Evolutionary conservation across 169 alveolate genomes (phyloP).

Genomic region (Eimeria falciformis): DNA sequence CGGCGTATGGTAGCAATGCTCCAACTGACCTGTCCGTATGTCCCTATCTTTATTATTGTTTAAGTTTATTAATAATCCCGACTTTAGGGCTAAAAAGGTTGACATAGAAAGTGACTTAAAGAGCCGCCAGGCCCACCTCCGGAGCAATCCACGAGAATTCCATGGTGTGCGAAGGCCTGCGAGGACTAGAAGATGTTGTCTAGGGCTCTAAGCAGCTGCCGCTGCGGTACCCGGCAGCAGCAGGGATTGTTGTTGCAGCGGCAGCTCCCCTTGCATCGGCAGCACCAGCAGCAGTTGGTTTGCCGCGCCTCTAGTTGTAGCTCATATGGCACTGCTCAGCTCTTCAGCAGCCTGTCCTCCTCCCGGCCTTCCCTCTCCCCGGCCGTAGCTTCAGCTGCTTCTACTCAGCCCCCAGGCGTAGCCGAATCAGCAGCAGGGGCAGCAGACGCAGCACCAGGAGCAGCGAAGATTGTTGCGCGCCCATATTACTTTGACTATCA

Average conservation of each 20-base stretch:
- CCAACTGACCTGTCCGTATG: too few relatives aligned
- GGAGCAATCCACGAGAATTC: too few relatives aligned
- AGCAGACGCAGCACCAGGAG: not conserved
- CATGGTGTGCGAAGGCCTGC: too few relatives aligned
- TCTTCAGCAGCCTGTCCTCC: not conserved
- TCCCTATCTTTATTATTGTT: too few relatives aligned
- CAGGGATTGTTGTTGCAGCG: not conserved
- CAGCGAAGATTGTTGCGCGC: not conserved
- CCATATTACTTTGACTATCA: slow-evolving; percentile 95
- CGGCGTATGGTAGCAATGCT: too few relatives aligned
- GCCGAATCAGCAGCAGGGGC: not conserved
- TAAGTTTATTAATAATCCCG: too few relatives aligned
- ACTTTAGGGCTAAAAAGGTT: too few relatives aligned
- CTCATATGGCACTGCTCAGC: not conserved
- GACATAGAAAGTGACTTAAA: too few relatives aligned
- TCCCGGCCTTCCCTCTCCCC: not conserved
- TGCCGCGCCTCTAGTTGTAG: not conserved
- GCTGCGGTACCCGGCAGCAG: too few relatives aligned
- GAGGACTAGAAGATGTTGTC: too few relatives aligned
- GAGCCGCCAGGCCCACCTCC: too few relatives aligned
- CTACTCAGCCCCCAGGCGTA: slow-evolving; percentile 2
- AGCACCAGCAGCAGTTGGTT: not conserved
- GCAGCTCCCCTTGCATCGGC: not conserved
- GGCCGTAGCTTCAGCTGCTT: not conserved
- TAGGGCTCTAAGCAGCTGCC: too few relatives aligned